Conservation (phyloP, 208 protist genomes). For the Trypanosoma avium region DNA sequence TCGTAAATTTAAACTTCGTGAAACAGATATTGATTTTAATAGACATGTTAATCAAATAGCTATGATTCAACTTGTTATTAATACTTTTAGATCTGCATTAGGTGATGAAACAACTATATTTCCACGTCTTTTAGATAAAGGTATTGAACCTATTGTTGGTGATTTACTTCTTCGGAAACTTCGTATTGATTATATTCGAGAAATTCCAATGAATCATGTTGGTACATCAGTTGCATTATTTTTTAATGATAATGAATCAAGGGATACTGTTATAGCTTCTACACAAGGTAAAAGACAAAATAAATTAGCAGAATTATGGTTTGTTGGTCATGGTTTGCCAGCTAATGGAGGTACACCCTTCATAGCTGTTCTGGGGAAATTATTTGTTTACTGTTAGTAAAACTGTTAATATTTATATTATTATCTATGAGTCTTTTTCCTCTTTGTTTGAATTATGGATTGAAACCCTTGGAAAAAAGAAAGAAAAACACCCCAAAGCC, state of each 20-base stretch:
- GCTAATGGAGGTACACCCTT: conserved; percentile 14
- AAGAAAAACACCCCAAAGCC: no score
- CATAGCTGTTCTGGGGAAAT: conserved; percentile 42
- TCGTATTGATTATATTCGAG: conserved; percentile 72
- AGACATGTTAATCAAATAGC: conserved; percentile 73
- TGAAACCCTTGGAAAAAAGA: neutral
- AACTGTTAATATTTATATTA: neutral
- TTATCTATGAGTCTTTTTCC: conserved; percentile 13
- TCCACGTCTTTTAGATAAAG: conserved; percentile 27
- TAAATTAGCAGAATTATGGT: conserved; percentile 38
- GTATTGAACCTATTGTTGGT: conserved; percentile 27
- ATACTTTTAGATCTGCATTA: conserved; percentile 49
- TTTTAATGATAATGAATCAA: conserved; percentile 12
- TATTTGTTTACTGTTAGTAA: conserved; percentile 23
- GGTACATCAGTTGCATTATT: conserved; percentile 33
- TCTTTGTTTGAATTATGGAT: neutral
- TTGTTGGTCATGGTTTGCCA: conserved; percentile 40
- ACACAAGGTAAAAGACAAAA: conserved; percentile 13
- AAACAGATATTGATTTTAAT: conserved; percentile 79
- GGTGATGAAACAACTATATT: conserved; percentile 30
- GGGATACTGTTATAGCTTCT: conserved; percentile 13
- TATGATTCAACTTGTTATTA: conserved; percentile 48
- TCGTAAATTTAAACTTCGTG: conserved; percentile 41
- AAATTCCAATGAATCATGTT: conserved; percentile 45
- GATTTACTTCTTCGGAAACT: conserved; percentile 56